These are phyloP conservation scores for Acacia confusa DNA, from an alignment of 306 rosid species.

Conservation along the genomic window DNA sequence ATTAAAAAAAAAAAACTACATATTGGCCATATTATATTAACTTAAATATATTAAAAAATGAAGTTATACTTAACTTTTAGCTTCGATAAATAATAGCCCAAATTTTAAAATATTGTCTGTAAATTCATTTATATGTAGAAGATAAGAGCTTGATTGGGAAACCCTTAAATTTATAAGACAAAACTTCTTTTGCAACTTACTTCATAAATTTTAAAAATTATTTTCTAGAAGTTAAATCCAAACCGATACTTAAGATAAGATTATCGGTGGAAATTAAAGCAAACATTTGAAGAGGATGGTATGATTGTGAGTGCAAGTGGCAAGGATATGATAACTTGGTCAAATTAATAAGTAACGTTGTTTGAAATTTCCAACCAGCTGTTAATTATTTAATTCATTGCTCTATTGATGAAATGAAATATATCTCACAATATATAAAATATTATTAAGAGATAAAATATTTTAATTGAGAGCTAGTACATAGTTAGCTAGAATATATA, in stretches of 20 bases:
- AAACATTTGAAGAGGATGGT: neutral
- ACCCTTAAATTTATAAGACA: too few species aligned
- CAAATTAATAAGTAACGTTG: neutral
- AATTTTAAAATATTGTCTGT: neutral
- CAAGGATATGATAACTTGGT: neutral
- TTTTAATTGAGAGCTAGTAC: constrained; percentile 7
- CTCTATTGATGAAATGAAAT: neutral
- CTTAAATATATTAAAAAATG: neutral
- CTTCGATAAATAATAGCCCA: neutral
- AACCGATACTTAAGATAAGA: too few species aligned
- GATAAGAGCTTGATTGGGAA: too few species aligned
- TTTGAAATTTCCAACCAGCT: neutral
- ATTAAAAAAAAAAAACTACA: too few species aligned
- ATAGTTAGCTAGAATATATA: neutral
- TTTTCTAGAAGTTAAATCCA: too few species aligned
- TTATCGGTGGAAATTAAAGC: neutral
- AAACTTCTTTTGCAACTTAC: too few species aligned
- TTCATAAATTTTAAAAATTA: too few species aligned
- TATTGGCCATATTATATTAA: neutral
- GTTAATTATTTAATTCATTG: neutral
- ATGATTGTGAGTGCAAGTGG: neutral
- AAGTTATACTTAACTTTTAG: neutral
- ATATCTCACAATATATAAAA: neutral
- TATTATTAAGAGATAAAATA: neutral
- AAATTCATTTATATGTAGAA: neutral